Evolutionary conservation across 306 rosid genomes (phyloP).

Genomic region (Begonia masoniana): DNA sequence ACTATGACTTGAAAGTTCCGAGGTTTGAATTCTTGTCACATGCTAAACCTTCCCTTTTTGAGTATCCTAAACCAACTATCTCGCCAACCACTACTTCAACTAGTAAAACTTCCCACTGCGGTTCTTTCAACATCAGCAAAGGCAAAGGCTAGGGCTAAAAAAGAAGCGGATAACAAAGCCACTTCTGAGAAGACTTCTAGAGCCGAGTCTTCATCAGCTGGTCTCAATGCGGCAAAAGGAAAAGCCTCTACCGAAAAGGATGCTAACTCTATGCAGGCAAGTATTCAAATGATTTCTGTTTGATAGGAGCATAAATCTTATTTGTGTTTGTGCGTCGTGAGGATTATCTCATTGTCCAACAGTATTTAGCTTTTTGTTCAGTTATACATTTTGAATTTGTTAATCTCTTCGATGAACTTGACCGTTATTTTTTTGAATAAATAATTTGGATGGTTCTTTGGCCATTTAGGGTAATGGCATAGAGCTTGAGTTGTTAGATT

Average conservation of each 20-base stretch:
- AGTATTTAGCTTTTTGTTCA: no score
- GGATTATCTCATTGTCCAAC: no score
- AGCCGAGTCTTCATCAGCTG: constrained; percentile 37
- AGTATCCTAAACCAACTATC: constrained; percentile 86
- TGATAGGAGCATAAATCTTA: neutral
- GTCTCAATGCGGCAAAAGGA: constrained; percentile 49
- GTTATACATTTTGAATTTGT: no score
- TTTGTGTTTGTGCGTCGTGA: no score
- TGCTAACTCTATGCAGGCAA: constrained; percentile 84
- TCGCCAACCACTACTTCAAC: constrained; percentile 71
- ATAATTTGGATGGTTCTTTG: no score
- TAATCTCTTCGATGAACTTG: no score
- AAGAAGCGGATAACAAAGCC: constrained; percentile 84
- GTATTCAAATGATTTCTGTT: neutral
- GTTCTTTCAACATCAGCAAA: constrained; percentile 91
- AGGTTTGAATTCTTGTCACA: constrained; percentile 84
- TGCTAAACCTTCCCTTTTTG: constrained; percentile 88
- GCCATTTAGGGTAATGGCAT: no score
- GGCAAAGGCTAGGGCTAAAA: constrained; percentile 98
- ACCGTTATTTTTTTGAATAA: no score
- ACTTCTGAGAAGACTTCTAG: constrained; percentile 56
- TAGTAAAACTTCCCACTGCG: constrained; percentile 93
- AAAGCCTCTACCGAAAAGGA: constrained; percentile 73
- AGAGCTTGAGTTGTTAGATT: no score
- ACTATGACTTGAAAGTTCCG: constrained; percentile 80